Evolutionary conservation across 208 protist genomes (phyloP), one percentile per base, ranked within the genome.

Genomic region (Strigomonas culicis): DNA sequence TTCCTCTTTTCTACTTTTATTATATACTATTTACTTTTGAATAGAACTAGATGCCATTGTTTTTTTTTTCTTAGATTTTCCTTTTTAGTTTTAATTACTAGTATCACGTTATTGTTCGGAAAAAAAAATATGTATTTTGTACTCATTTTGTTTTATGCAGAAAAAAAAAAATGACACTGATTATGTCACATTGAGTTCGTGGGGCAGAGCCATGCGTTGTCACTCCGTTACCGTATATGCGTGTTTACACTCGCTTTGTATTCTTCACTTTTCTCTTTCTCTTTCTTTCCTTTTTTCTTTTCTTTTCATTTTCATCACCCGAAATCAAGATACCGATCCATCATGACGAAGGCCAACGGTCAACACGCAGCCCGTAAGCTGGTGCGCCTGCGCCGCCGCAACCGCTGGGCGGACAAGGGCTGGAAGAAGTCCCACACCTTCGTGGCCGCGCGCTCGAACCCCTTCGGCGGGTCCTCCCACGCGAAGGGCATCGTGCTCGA

Each of bases 401-500:
- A 99, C 70, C 84, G 95, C 60, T 99, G 99, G 99, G 88, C 95
- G 53, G 97, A 99, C 81, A 99, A 99, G 86, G 52, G 70, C 31
- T 99, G 97, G 90, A 99, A 99, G 84, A 98, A 98, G 83, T 72
- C 86, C 58, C 88, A 98, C 79, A 96, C 99, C 57, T 90, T 93
- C 63, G 94, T 97, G 32, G 83, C 84, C 27, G 77, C 97, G 73
- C 99, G 99, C 88, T 90, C 95, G 66, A 98, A 99, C 79, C 98
- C 98, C 47, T 99, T 99, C 82, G 92, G 86, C 66, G 98, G 98
- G 62, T 94, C 98, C 44, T 99, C 98, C 25, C 97, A 99, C 90
- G 98, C 97, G 56, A 99, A 99, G 84, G 99, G 98, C 52, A 99
- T 99, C 63, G 98, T 99, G 36, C 74, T 99, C 63, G 98, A 99